Evolutionary conservation across 2,329 filamentous ascomycete species (phyloP).

Genomic region (Aspergillus sp.): DNA sequence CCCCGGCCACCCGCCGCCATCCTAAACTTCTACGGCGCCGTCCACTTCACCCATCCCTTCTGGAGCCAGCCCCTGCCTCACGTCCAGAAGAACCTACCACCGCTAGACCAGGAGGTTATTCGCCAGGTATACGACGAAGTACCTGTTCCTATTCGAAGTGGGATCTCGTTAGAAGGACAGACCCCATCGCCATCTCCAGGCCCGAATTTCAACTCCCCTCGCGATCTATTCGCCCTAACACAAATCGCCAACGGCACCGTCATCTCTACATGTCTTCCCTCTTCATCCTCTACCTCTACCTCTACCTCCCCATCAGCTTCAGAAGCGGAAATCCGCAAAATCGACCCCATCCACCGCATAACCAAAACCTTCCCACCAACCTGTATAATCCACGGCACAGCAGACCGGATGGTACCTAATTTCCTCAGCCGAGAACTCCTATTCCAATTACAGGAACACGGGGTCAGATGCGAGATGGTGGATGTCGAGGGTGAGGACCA

Average conservation of each 20-base stretch:
- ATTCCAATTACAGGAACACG: conserved; percentile 23
- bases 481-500: conserved; percentile 45
- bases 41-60: conserved; percentile 38
- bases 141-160: conserved; percentile 39
- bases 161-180: conserved; percentile 46
- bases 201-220: conserved; percentile 37
- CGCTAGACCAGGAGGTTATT: conserved; percentile 31
- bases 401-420: conserved; percentile 42
- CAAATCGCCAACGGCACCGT: conserved; percentile 44
- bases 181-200: conserved; percentile 22
- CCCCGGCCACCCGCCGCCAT: conserved; percentile 39
- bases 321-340: conserved; percentile 16
- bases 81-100: conserved; percentile 28
- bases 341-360: conserved; percentile 39
- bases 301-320: conserved; percentile 5
- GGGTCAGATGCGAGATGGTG: conserved; percentile 36
- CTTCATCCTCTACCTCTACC: too few relatives aligned
- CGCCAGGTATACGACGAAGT: conserved; percentile 36
- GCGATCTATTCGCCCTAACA: conserved; percentile 43
- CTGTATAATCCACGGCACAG: conserved; percentile 43
- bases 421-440: conserved; percentile 35
- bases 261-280: conserved; percentile 31
- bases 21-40: conserved; percentile 45
- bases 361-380: conserved; percentile 36
- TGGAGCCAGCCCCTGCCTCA: conserved; percentile 37